These are phyloP conservation scores for Achaetomiella virescens DNA, from an alignment of 495 filamentous ascomycete species.

Conservation along the genomic window DNA sequence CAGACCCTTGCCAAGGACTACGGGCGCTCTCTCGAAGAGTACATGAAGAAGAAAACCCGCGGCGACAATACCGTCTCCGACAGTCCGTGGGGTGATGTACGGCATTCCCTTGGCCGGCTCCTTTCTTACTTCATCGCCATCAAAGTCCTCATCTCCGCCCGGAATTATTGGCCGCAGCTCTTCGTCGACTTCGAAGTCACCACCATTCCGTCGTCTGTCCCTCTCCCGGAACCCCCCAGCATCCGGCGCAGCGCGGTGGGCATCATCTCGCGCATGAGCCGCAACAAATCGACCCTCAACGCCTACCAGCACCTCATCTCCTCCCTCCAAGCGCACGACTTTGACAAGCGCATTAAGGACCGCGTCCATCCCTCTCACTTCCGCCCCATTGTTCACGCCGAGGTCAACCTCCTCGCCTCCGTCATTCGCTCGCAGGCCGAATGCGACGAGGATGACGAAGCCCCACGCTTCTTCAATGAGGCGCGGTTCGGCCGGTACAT, in stretches of 20 bases:
- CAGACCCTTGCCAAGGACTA: not conserved
- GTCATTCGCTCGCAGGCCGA: conserved; percentile 20
- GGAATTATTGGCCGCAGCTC: conserved; percentile 13
- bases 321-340: not conserved
- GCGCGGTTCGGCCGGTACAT: conserved; percentile 28
- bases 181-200: conserved; percentile 18
- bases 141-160: conserved; percentile 6
- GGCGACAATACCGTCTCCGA: not conserved
- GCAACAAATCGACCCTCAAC: not conserved
- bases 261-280: conserved; percentile 15
- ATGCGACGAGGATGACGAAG: conserved; percentile 1
- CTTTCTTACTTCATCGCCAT: conserved; percentile 19
- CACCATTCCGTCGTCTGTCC: conserved; percentile 12
- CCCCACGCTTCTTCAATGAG: conserved; percentile 24
- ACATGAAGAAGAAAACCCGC: conserved; percentile 4
- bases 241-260: not conserved
- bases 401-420: conserved; percentile 27
- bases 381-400: conserved; percentile 29
- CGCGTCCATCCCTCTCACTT: not conserved
- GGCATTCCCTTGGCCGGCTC: conserved; percentile 17
- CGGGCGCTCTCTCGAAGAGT: not conserved
- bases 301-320: not conserved
- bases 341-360: not conserved
- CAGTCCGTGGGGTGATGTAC: conserved; percentile 15
- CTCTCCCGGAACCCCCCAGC: not conserved